phyloP scores from a whole-genome alignment of 2,329 filamentous ascomycete genomes.

The Diaporthe vexans region DNA sequence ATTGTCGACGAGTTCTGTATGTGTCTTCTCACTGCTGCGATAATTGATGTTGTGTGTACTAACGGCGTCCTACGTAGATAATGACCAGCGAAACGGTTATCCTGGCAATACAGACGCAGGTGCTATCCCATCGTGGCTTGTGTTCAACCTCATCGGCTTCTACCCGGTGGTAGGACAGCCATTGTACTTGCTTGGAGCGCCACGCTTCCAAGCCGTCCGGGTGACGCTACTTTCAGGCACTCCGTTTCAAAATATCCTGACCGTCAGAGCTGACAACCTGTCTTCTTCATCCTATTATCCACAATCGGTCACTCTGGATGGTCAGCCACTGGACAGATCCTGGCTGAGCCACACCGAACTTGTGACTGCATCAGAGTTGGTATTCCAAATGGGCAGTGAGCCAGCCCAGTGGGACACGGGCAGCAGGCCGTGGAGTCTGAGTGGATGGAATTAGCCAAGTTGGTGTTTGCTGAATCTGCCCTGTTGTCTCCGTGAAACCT shows the following conservation, averaged over 20 bases:
- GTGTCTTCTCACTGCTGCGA: background rate
- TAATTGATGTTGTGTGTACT: background rate
- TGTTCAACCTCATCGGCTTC: conserved; percentile 64
- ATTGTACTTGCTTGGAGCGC: conserved; percentile 60
- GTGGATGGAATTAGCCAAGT: conserved; percentile 25
- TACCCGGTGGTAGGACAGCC: conserved; percentile 63
- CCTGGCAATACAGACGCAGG: conserved; percentile 62
- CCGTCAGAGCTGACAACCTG: conserved; percentile 26
- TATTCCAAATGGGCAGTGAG: conserved; percentile 29
- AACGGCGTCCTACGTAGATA: conserved; percentile 43
- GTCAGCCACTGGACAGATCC: conserved; percentile 18
- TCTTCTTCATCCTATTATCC: conserved; percentile 23
- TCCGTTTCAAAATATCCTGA: conserved; percentile 13
- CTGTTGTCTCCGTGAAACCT: too few relatives aligned
- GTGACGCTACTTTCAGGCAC: conserved; percentile 33
- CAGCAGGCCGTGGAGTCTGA: conserved; percentile 36
- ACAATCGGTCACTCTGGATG: conserved; percentile 29
- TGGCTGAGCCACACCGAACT: conserved; percentile 36
- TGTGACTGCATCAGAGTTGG: conserved; percentile 20
- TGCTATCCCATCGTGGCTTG: conserved; percentile 63
- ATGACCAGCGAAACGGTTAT: conserved; percentile 54
- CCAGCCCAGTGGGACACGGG: conserved; percentile 36
- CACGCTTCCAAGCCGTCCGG: conserved; percentile 53
- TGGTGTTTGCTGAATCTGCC: background rate
- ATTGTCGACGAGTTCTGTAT: conserved; percentile 56